Evolutionary conservation across 352 stramenopile genomes (phyloP), one percentile per base, ranked within the genome.

Genomic region (Pythium chondricola): DNA sequence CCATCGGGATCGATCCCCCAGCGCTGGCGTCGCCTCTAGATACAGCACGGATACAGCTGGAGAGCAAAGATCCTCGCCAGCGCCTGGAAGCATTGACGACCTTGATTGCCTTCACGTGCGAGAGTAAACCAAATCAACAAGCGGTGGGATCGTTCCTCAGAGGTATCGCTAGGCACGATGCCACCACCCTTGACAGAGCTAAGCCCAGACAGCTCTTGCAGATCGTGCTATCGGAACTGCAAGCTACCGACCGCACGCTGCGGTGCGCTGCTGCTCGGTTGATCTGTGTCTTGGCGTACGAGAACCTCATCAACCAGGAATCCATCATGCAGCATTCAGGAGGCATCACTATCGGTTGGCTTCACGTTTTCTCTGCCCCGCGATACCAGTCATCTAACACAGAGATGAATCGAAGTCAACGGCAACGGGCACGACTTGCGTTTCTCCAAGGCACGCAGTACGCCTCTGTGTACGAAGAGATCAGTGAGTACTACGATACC

Each of bases 271-370:
- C 71, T 2, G 56, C 71, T 25, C 67, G 74, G 0, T 53, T 84
- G 16, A 29, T 86, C 18, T 81, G 71, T n/a, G 60, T 72, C 8
- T 60, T 72, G 40, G 57, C 61, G 41, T 74, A 81, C 45, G 71
- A 86, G 45, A 83, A 67, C 29, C 39, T 71, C 18, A 32, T 63
- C 4, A 69, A 70, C 35, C 67, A 76, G 36, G 56, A 71, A 25
- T 46, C 53, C 20, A 51, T 76, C 10, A 48, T 61, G 26, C 61
- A 68, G 36, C 33, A 56, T 13, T 21, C 49, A 0, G 49, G 38
- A n/a, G 67, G 62, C 2, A 61, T 82, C 50, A 68, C 64, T 0
- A 47, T 80, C 31, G 74, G 71, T n/a, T 85, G 71, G 71, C 37
- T 83, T 36, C 57, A 85, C 22, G 55, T 74, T 6, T 83, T 85